Evolutionary conservation across 1,284 basidiomycete genomes (phyloP).

Genomic region (Ceratobasidium sp.): DNA sequence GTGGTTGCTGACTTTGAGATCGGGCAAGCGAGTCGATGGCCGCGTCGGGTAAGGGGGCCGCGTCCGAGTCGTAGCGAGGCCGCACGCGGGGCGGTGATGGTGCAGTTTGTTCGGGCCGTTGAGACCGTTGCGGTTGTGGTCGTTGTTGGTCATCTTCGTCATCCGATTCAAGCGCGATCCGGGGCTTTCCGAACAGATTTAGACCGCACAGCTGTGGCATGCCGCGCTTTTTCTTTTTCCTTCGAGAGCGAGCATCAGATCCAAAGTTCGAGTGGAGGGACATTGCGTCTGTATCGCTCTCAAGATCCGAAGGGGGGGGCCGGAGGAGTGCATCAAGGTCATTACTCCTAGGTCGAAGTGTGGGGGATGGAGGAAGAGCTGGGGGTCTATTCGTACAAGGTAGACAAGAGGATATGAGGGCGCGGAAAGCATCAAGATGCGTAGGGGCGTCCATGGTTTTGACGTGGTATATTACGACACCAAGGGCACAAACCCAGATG

Average conservation of each 20-base stretch:
- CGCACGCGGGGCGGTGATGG: conserved; percentile 10
- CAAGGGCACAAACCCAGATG: conserved; percentile 1
- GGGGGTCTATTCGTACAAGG: conserved; percentile 19
- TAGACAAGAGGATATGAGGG: conserved; percentile 21
- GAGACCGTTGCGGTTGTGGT: not conserved
- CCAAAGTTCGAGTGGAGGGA: conserved; percentile 33
- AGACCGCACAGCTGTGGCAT: conserved; percentile 25
- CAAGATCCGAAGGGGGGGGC: conserved; percentile 3
- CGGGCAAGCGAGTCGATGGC: conserved; percentile 24
- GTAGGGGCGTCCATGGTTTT: conserved; percentile 30
- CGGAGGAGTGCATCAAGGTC: conserved; percentile 17
- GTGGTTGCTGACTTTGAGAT: not conserved
- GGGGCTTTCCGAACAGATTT: conserved; percentile 30
- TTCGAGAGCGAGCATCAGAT: not conserved
- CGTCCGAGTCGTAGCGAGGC: conserved; percentile 36
- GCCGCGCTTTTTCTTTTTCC: conserved; percentile 20
- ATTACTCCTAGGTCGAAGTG: not conserved
- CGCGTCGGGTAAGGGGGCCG: conserved; percentile 37
- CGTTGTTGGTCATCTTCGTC: conserved; percentile 9
- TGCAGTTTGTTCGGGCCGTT: not conserved
- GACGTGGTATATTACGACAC: conserved; percentile 22
- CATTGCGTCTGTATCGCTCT: conserved; percentile 29
- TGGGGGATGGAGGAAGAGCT: conserved; percentile 20
- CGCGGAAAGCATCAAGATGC: conserved; percentile 19
- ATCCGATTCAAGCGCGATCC: conserved; percentile 31